phyloP scores from a whole-genome alignment of 495 filamentous ascomycete genomes.

The Echria macrotheca region DNA sequence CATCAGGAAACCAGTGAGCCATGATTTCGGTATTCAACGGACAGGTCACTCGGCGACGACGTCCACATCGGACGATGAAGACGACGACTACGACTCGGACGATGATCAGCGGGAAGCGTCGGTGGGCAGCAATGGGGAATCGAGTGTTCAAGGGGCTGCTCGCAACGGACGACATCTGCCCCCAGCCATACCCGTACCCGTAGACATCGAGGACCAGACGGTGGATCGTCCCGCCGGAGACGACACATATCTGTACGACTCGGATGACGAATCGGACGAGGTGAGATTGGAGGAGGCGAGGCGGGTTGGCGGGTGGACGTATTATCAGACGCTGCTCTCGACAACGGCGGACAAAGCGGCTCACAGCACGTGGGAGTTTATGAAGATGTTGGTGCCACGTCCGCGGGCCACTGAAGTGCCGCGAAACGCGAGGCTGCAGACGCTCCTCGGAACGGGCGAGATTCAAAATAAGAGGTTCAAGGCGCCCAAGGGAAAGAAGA shows the following conservation, averaged over 20 bases:
- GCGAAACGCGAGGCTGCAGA: slow-evolving; percentile 41
- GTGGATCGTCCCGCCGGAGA: slow-evolving; percentile 44
- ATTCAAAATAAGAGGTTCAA: slow-evolving; percentile 65
- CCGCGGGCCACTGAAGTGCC: slow-evolving; percentile 59
- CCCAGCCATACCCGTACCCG: slow-evolving; percentile 24
- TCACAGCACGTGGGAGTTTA: slow-evolving; percentile 35
- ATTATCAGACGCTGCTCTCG: slow-evolving; percentile 50
- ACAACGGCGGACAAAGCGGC: slow-evolving; percentile 26
- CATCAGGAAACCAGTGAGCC: slow-evolving; percentile 85
- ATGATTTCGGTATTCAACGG: slow-evolving; percentile 82
- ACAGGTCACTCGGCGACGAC: slow-evolving; percentile 65
- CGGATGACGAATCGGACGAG: slow-evolving; percentile 72
- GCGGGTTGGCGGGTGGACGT: slow-evolving; percentile 64
- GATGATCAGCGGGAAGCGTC: slow-evolving; percentile 39
- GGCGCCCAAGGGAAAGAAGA: slow-evolving; percentile 85
- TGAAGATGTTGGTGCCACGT: slow-evolving; percentile 51
- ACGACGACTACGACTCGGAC: slow-evolving; percentile 54
- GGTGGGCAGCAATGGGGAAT: slow-evolving; percentile 25
- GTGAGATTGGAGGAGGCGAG: slow-evolving; percentile 67
- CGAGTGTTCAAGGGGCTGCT: slow-evolving; percentile 25
- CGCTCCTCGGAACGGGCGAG: slow-evolving; percentile 40
- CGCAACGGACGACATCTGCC: slow-evolving; percentile 41
- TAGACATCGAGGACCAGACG: slow-evolving; percentile 46
- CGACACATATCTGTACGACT: slow-evolving; percentile 88
- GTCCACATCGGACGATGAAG: slow-evolving; percentile 71